A percentile compares a stretch with the other conserved stretches of the same genome.
Evolutionary conservation across 2,329 filamentous ascomycete species (phyloP).

Genomic region (Verticillium isaacii): DNA sequence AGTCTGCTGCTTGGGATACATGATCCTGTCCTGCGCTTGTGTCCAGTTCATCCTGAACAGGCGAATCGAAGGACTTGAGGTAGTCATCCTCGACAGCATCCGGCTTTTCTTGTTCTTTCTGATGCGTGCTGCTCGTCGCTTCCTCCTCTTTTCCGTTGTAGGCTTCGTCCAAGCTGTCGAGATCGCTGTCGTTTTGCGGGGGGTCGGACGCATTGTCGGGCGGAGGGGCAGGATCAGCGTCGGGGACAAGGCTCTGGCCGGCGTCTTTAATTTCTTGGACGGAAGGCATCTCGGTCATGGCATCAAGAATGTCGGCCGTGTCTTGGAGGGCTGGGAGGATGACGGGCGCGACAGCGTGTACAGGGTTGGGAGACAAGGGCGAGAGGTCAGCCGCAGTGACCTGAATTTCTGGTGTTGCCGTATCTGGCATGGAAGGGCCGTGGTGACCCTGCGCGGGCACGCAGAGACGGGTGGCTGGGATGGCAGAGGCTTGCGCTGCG

Average conservation of each 20-base stretch:
- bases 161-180: slow-evolving; percentile 42
- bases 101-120: slow-evolving; percentile 19
- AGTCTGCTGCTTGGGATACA: slow-evolving; percentile 42
- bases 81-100: slow-evolving; percentile 40
- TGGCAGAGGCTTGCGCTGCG: neutral
- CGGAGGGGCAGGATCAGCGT: slow-evolving; percentile 14
- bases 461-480: neutral
- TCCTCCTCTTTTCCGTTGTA: slow-evolving; percentile 36
- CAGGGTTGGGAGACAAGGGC: slow-evolving; percentile 44
- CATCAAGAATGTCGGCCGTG: slow-evolving; percentile 45
- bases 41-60: slow-evolving; percentile 30
- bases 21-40: slow-evolving; percentile 24
- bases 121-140: slow-evolving; percentile 20
- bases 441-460: neutral
- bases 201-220: slow-evolving; percentile 23
- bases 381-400: slow-evolving; percentile 50
- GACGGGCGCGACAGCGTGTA: slow-evolving; percentile 40
- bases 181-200: slow-evolving; percentile 18
- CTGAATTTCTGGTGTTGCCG: slow-evolving; percentile 33
- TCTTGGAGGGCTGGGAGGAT: slow-evolving; percentile 47
- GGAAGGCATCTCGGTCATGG: slow-evolving; percentile 25
- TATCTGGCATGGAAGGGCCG: neutral
- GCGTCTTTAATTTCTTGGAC: slow-evolving; percentile 14
- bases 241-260: slow-evolving; percentile 9
- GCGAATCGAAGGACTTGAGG: slow-evolving; percentile 47